Conservation (phyloP, 176 grass and related monocot genomes). For the Lolium perenne region DNA sequence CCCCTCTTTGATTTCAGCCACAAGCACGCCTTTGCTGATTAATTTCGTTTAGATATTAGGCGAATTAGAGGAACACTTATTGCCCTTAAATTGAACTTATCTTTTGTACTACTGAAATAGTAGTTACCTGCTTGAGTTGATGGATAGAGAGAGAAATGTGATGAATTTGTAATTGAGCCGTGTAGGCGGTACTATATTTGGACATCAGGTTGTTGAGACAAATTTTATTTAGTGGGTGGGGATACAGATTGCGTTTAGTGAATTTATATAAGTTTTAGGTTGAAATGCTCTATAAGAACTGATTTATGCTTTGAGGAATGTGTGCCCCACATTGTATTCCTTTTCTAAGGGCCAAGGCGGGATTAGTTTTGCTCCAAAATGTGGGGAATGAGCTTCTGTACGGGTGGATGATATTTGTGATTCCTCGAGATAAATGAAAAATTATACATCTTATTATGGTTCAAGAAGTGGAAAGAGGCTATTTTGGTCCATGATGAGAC, state of each 20-base stretch:
- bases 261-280: not conserved
- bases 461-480: not conserved
- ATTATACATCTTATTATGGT: not conserved
- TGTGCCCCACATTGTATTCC: slow-evolving; percentile 4
- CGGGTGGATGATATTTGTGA: not conserved
- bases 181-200: not conserved
- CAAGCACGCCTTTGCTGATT: not conserved
- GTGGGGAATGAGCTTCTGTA: not conserved
- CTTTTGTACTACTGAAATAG: not conserved
- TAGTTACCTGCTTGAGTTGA: slow-evolving; percentile 1
- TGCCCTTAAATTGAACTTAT: not conserved
- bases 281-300: not conserved
- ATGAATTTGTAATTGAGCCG: not conserved
- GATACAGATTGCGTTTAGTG: not conserved
- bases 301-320: slow-evolving; percentile 1
- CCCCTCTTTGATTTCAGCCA: not conserved
- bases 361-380: slow-evolving; percentile 21
- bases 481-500: not conserved
- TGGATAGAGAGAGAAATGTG: slow-evolving; percentile 9
- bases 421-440: slow-evolving; percentile 1
- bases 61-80: not conserved
- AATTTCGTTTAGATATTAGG: not conserved
- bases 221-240: not conserved
- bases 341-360: not conserved
- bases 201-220: not conserved